Base-by-base conservation (phyloP, 768 basidiomycete genomes). In the Xanthoconium stramineum region DNA sequence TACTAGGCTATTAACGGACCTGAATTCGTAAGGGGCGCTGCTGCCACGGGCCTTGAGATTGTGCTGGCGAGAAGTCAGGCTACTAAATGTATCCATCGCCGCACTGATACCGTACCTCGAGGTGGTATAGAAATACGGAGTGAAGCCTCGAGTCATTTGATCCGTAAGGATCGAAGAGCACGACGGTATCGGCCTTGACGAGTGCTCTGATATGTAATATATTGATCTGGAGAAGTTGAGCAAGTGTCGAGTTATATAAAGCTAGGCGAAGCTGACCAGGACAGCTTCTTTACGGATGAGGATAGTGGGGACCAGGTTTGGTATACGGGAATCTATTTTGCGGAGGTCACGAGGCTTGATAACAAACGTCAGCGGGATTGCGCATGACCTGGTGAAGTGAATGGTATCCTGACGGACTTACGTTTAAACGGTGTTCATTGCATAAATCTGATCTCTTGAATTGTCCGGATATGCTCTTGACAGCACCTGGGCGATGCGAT, bases 201-300 rank as follows among this genome's bases (percentile, higher is more conserved):
- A 98, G 83, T 2, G 94, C 94, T 50, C 96, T 85, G 47, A 98
- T 93, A 66, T 98, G 96, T 33, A 98, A 82, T 40, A 98, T 89
- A 65, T 96, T 98, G 47, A 97, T 79, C 91, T 94, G 62, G 46
- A 5, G 39, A 45, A 28, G 28, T 44, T 57, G 57, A 62, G 61
- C 54, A 52, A 56, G 60, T 52, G 60, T 50, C 30, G 3, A 50
- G 42, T 36, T 32, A 11, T 46, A 20, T 15, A 47, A 44, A 36
- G 49, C 8, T 35, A 54, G 28, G 47, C 10, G 46, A n/a, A 46
- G 79, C 84, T 55, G 69, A 91, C 92, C 58, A 98, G 78, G 61
- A 98, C 85, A 46, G 90, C 92, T 72, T 92, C 87, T 65, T 86
- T 88, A 61, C 96, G 82, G 50, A 89, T 83, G 54, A 98, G 82